A percentile compares a stretch with the other conserved stretches of the same genome.
phyloP scores from a whole-genome alignment of 1,139 yeast species.

The Ashbya aceris region DNA sequence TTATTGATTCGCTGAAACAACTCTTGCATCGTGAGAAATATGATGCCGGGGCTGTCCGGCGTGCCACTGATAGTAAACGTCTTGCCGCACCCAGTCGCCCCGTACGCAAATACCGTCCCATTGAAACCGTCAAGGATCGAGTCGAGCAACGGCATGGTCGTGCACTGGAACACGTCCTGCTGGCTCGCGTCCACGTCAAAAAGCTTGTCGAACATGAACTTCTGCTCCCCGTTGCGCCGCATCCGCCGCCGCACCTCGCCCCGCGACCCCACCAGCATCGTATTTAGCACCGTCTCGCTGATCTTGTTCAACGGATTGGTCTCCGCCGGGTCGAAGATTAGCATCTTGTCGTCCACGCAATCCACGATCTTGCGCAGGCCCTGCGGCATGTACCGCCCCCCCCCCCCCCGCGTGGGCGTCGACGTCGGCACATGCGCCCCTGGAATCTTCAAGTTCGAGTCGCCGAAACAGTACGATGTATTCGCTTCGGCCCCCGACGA shows the following conservation, averaged over 20 bases:
- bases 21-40: slow-evolving; percentile 70
- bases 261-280: slow-evolving; percentile 4
- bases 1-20: slow-evolving; percentile 53
- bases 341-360: slow-evolving; percentile 82
- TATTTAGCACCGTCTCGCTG: slow-evolving; percentile 51
- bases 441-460: slow-evolving; percentile 18
- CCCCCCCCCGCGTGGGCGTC: slow-evolving; percentile 6
- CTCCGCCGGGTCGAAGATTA: slow-evolving; percentile 79
- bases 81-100: slow-evolving; percentile 98
- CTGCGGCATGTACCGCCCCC: slow-evolving; percentile 31
- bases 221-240: slow-evolving; percentile 58
- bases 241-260: slow-evolving; percentile 29
- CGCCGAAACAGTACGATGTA: slow-evolving; percentile 13
- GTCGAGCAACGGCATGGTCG: slow-evolving; percentile 66
- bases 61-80: slow-evolving; percentile 85
- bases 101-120: slow-evolving; percentile 92
- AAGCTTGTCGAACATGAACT: slow-evolving; percentile 73
- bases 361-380: slow-evolving; percentile 67
- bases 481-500: slow-evolving; percentile 26
- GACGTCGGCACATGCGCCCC: slow-evolving; percentile 7
- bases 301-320: slow-evolving; percentile 55
- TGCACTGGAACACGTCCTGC: slow-evolving; percentile 53
- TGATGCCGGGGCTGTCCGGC: slow-evolving; percentile 66
- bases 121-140: slow-evolving; percentile 76
- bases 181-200: slow-evolving; percentile 62